Base-by-base conservation (phyloP, 495 filamentous ascomycete species). In the Neurospora intermedia region DNA sequence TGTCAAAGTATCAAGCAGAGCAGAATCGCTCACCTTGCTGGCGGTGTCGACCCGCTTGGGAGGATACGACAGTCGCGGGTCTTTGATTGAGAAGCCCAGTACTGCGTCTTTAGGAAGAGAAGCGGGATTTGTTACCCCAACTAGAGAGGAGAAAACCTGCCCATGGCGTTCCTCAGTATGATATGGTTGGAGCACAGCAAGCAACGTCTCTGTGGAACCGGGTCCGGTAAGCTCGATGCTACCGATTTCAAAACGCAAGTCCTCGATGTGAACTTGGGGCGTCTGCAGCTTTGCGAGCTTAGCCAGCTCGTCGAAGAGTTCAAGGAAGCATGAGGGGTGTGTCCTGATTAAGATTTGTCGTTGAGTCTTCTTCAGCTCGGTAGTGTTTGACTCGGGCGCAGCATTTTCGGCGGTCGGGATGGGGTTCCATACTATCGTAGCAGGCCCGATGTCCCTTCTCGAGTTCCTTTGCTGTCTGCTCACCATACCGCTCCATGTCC, bases 161-260 rank as follows among this genome's bases (percentile, higher is more conserved):
- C 83, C 85, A 69, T 91, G 87, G 16, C 78, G 82, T 35, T 87
- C 81, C 45, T 80, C 75, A 3, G 74, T 66, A 16, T 72, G 66
- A 73, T 74, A 88, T 27, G 94, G 91, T 69, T 87, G 85, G 70
- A 99, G 85, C 20, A 91, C 84, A 8, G 90, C 87, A 31, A 94
- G 83, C 3, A 99, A 83, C 4, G 93, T 86, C 80, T 98, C 94
- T 4, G 92, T 94, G 8, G 93, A 92, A 3, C 87, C 92, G 1
- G 96, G 94, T 0, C 96, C 96, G 0, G 88, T 91, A 71, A 98
- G 83, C 74, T 97, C 92, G 70, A 98, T 95, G 78, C 94, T 97
- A 62, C 96, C 96, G 80, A 99, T 91, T 76, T 98, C 94, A 77
- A 93, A 98, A 3, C 96, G 89, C 16, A 99, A 80, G 78, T 99